A percentile compares a stretch with the other conserved stretches of the same genome.
Evolutionary conservation across 768 basidiomycete genomes (phyloP).

Genomic region (Lactifluus volemus): DNA sequence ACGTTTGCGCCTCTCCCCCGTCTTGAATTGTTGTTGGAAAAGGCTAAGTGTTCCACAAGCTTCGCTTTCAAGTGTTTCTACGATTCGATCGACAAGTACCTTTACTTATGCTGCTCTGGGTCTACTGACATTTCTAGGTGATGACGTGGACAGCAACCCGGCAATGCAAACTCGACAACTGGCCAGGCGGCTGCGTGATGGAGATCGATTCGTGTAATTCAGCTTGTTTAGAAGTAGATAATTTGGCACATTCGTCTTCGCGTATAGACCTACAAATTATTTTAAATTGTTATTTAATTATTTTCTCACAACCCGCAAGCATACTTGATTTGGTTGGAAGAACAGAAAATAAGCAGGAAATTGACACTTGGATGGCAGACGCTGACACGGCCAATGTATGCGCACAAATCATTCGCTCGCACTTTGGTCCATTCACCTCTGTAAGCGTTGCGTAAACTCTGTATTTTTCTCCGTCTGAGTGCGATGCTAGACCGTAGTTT

Average conservation of each 20-base stretch:
- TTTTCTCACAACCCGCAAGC: not conserved
- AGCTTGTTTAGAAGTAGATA: not conserved
- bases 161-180: not conserved
- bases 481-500: slow-evolving; percentile 54
- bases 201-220: not conserved
- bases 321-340: not conserved
- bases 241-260: not conserved
- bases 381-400: slow-evolving; percentile 53
- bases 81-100: slow-evolving; percentile 3
- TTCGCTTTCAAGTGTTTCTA: not conserved
- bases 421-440: slow-evolving; percentile 58
- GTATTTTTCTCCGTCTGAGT: not conserved
- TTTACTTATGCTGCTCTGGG: not conserved
- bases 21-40: not conserved
- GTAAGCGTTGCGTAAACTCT: slow-evolving; percentile 34
- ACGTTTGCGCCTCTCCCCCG: not conserved
- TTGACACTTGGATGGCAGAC: slow-evolving; percentile 45
- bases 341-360: not conserved
- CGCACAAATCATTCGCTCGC: slow-evolving; percentile 50
- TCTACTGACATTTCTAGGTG: slow-evolving; percentile 13
- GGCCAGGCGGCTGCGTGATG: not conserved
- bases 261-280: not conserved
- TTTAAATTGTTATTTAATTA: not conserved
- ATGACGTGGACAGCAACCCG: not conserved
- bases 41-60: slow-evolving; percentile 15